These are phyloP conservation scores for Chalaropsis ovoidea DNA, from an alignment of 2,329 filamentous ascomycete species.

Conservation along the genomic window DNA sequence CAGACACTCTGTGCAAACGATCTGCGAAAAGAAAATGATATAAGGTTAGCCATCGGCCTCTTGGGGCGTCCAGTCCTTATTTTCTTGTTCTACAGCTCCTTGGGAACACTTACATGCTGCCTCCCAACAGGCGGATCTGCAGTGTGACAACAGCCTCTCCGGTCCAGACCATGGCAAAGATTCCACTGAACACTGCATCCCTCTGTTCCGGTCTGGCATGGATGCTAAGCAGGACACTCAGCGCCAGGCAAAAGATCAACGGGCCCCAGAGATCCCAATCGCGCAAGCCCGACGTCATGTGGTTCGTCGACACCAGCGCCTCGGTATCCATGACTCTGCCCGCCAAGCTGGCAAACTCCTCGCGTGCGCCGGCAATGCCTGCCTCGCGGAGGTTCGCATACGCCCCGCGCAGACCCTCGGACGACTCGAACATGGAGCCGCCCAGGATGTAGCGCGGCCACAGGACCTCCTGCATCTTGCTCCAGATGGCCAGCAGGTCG, in stretches of 20 bases:
- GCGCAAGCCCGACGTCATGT: conserved; percentile 79
- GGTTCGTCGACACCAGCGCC: conserved; percentile 47
- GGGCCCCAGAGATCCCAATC: conserved; percentile 99
- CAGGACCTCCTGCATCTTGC: conserved; percentile 94
- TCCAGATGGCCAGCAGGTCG: conserved; percentile 87
- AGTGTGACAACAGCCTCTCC: conserved; percentile 94
- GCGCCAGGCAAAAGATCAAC: conserved; percentile 79
- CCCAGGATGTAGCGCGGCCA: conserved; percentile 88
- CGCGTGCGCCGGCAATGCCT: conserved; percentile 49
- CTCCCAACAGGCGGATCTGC: conserved; percentile 91
- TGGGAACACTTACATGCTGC: conserved; percentile 73
- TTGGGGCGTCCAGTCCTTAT: too few relatives aligned
- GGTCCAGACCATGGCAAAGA: conserved; percentile 95
- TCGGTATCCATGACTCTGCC: conserved; percentile 56
- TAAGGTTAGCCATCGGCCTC: conserved; percentile 11
- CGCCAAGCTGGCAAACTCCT: conserved; percentile 52
- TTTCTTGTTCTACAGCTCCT: not conserved
- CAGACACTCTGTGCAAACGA: conserved; percentile 97
- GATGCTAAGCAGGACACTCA: conserved; percentile 80
- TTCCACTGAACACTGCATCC: conserved; percentile 83
- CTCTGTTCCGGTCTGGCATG: conserved; percentile 70
- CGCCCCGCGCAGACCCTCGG: conserved; percentile 47
- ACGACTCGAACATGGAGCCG: conserved; percentile 52
- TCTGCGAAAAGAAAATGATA: conserved; percentile 38
- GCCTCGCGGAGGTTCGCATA: conserved; percentile 52